Evolutionary conservation across 768 basidiomycete genomes (phyloP).

Genomic region (Agaricus subrufescens): DNA sequence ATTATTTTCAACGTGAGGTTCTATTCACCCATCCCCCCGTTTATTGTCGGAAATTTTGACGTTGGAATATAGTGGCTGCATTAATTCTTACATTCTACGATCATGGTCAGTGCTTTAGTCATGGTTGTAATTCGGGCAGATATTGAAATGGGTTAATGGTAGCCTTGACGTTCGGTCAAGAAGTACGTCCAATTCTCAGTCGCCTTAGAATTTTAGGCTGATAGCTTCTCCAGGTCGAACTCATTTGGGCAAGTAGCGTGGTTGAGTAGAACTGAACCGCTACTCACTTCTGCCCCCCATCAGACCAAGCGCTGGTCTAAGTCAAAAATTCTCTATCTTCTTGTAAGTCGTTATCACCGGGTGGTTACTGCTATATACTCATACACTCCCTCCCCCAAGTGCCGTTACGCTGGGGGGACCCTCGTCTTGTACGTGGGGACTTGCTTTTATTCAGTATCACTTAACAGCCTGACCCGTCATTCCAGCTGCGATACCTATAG

Average conservation of each 20-base stretch:
- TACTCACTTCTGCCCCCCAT: neutral
- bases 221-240: conserved; percentile 14
- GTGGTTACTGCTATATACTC: neutral
- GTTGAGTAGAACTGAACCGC: neutral
- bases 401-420: conserved; percentile 19
- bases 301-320: conserved; percentile 18
- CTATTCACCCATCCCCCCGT: neutral
- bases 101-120: conserved; percentile 13
- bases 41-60: neutral
- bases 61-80: conserved; percentile 14
- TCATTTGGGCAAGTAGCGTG: conserved; percentile 16
- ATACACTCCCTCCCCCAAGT: conserved; percentile 5
- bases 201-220: neutral
- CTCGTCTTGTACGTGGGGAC: conserved; percentile 15
- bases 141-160: neutral
- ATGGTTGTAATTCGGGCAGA: neutral
- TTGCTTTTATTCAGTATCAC: neutral
- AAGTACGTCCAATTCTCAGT: conserved; percentile 10
- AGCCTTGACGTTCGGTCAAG: conserved; percentile 19
- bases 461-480: neutral
- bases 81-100: conserved; percentile 18
- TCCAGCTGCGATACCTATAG: conserved; percentile 1
- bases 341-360: conserved; percentile 8
- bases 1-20: conserved; percentile 20
- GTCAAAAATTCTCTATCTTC: conserved; percentile 19